These are phyloP conservation scores for Phalaenopsis aphrodite DNA, from an alignment of 106 monocot genomes.

Conservation along the genomic window DNA sequence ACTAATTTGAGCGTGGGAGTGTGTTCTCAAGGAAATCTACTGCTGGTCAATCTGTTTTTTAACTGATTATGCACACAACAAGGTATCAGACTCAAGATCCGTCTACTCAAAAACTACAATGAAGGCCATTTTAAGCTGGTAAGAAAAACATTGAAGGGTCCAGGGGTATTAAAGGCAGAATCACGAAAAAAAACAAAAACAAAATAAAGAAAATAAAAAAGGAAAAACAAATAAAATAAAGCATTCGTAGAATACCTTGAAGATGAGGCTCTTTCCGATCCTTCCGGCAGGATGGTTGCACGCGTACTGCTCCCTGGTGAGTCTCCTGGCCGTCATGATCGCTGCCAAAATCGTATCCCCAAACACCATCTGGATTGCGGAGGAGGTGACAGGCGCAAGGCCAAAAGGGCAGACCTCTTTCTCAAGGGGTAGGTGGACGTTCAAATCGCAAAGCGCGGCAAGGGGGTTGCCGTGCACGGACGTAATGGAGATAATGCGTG, in stretches of 20 bases:
- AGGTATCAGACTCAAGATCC: too few relatives aligned
- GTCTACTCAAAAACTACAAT: too few relatives aligned
- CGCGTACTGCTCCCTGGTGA: conserved; percentile 64
- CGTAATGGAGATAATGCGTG: conserved; percentile 53
- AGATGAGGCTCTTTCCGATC: conserved; percentile 78
- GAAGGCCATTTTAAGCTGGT: too few relatives aligned
- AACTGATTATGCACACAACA: too few relatives aligned
- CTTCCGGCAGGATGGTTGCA: conserved; percentile 76
- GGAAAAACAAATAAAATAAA: neutral
- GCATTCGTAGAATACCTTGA: conserved; percentile 13
- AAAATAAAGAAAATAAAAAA: neutral
- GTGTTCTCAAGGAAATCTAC: too few relatives aligned
- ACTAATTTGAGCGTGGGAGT: too few relatives aligned
- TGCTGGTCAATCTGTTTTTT: too few relatives aligned
- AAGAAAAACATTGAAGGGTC: too few relatives aligned
- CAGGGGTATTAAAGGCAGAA: too few relatives aligned
- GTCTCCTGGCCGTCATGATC: conserved; percentile 43
- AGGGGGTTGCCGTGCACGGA: conserved; percentile 44
- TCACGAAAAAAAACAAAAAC: neutral
- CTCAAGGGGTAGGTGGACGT: conserved; percentile 57
- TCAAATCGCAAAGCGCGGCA: conserved; percentile 37
- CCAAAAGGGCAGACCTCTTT: conserved; percentile 72
- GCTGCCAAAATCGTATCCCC: conserved; percentile 60
- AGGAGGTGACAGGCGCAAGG: conserved; percentile 71
- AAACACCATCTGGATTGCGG: conserved; percentile 70